Percentiles rank a stretch among this genome's conserved stretches.
Evolutionary conservation across 129 eudicot species (phyloP).

Genomic region (Tagetes erecta): DNA sequence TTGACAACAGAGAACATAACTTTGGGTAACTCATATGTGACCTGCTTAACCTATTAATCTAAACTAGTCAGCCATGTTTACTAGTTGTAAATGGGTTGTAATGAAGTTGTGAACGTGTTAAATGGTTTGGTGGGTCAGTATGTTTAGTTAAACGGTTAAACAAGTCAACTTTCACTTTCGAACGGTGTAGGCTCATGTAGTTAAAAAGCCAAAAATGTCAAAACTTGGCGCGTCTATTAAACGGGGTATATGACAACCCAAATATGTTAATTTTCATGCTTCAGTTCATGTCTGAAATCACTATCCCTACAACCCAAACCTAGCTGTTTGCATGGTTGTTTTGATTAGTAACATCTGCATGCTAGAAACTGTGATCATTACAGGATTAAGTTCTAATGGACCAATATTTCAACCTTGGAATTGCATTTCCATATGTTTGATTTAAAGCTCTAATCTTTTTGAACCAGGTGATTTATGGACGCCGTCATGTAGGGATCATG

Average conservation of each 20-base stretch:
- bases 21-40: not conserved
- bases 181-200: not conserved
- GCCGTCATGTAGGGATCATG: conserved; percentile 48
- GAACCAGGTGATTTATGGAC: conserved; percentile 41
- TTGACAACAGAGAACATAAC: too few relatives aligned
- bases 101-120: not conserved
- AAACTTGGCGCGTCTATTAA: not conserved
- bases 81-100: not conserved
- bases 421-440: conserved; percentile 13
- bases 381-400: not conserved
- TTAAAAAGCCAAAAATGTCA: not conserved
- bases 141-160: not conserved
- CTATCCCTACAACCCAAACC: too few relatives aligned
- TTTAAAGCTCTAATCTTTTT: not conserved
- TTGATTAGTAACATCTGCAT: not conserved
- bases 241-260: too few relatives aligned
- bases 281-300: too few relatives aligned
- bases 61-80: not conserved
- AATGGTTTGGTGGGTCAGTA: not conserved
- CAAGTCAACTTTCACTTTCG: not conserved
- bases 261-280: too few relatives aligned
- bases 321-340: not conserved
- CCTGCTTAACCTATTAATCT: not conserved
- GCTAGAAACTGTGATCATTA: not conserved
- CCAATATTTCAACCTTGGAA: not conserved